Evolutionary conservation across 2,329 filamentous ascomycete genomes (phyloP), one percentile per base, ranked within the genome.

Genomic region (Coniella lustricola): DNA sequence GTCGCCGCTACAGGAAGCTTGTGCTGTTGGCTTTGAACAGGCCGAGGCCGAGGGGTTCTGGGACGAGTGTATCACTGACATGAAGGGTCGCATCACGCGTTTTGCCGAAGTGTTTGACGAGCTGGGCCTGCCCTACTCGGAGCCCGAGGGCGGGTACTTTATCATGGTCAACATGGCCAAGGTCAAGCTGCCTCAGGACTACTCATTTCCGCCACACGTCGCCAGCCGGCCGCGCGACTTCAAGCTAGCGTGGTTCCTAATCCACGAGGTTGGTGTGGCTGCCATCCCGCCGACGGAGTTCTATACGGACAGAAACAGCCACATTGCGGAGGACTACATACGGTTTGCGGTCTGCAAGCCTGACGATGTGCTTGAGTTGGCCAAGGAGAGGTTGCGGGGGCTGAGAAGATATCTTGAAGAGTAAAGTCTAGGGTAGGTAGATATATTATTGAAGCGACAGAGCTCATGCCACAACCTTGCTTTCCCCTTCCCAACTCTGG

Each of bases 251-350:
- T 98, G 91, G 91, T 97, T 97, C 71, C 70, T 96, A 59, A 98
- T 98, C 67, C 90, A 90, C 65, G 91, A 98, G 71, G 74, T 98
- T 17, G 93, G 93, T 9, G 89, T 98, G 22, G 93, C 93, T 3
- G 90, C 91, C 8, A 96, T 98, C 54, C 93, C 93, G 16, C 93
- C 93, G 0, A 95, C 90, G 0, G 93, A 98, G 67, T 98, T 98
- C 67, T 97, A 96, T 65, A 96, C 91, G 0, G 83, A 88, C 16
- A 71, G 67, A 37, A 95, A 95, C 61, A 81, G 86, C 22, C 81
- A 87, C 59, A 81, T 96, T 58, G 93, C 87, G 0, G 87, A 96
- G 72, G 85, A 97, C 60, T 98, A 94, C 70, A 76, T 98, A 60
- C 77, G 93, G 20, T 97, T 97, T 64, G 93, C 93, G 0, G 90